These are phyloP conservation scores for Pichia sp. DNA, from an alignment of 1,139 yeast genomes.

Conservation along the genomic window DNA sequence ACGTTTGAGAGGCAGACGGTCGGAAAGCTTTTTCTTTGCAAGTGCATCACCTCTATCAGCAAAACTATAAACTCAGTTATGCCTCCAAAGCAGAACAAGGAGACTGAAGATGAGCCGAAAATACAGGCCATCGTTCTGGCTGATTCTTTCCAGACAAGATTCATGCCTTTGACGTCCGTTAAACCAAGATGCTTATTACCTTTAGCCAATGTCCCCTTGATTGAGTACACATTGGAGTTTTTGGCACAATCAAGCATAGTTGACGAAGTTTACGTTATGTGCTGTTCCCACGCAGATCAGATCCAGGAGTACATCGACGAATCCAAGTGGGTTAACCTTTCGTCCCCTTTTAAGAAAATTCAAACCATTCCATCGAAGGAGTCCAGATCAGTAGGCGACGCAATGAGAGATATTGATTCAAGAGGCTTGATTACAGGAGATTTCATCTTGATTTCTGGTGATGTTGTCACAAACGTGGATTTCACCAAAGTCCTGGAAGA, in stretches of 20 bases:
- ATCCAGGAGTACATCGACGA: conserved; percentile 73
- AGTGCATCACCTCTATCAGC: neutral
- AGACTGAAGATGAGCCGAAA: conserved; percentile 53
- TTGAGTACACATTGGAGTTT: conserved; percentile 92
- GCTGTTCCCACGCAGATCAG: conserved; percentile 87
- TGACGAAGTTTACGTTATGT: conserved; percentile 82
- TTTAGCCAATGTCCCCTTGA: conserved; percentile 85
- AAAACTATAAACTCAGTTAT: conserved; percentile 5
- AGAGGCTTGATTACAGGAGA: conserved; percentile 87
- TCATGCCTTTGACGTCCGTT: conserved; percentile 83
- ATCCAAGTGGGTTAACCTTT: conserved; percentile 74
- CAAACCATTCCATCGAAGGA: conserved; percentile 81
- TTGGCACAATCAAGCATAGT: conserved; percentile 81
- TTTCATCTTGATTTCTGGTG: conserved; percentile 86
- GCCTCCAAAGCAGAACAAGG: conserved; percentile 23
- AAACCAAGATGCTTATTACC: conserved; percentile 89
- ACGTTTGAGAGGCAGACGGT: no score
- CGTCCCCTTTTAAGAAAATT: conserved; percentile 74
- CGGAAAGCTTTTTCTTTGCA: neutral
- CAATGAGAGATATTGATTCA: conserved; percentile 91
- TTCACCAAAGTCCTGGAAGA: conserved; percentile 66
- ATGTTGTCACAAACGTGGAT: conserved; percentile 87
- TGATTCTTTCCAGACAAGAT: conserved; percentile 87
- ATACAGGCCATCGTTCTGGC: conserved; percentile 92
- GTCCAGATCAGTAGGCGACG: conserved; percentile 91